phyloP scores from a whole-genome alignment of 345 rosid genomes.

The Heritiera fomes region DNA sequence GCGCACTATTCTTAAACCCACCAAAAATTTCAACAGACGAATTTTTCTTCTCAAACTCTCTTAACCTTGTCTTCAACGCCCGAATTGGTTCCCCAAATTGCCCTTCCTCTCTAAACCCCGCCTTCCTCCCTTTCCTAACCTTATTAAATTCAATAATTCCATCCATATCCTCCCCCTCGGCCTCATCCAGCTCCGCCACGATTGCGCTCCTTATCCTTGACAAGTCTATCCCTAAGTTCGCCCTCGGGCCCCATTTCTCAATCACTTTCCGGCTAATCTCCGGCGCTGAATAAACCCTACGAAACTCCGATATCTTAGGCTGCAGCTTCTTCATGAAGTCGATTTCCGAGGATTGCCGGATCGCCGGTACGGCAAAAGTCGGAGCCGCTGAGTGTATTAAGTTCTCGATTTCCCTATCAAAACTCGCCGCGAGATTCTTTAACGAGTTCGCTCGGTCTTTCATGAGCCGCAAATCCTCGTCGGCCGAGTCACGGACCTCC shows the following conservation, averaged over 20 bases:
- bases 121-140: constrained; percentile 49
- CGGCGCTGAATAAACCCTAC: constrained; percentile 91
- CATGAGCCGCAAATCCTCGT: constrained; percentile 87
- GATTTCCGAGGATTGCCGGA: constrained; percentile 56
- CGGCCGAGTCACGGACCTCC: constrained; percentile 90
- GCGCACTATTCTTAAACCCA: constrained; percentile 69
- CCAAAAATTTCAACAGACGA: constrained; percentile 56
- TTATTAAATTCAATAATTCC: constrained; percentile 50
- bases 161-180: constrained; percentile 31
- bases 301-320: constrained; percentile 87
- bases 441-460: constrained; percentile 81
- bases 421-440: constrained; percentile 77
- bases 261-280: constrained; percentile 80
- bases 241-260: constrained; percentile 81
- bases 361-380: constrained; percentile 52
- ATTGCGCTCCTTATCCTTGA: constrained; percentile 81
- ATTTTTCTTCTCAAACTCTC: constrained; percentile 79
- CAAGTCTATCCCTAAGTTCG: constrained; percentile 71
- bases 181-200: constrained; percentile 56
- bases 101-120: constrained; percentile 52
- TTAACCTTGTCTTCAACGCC: constrained; percentile 62
- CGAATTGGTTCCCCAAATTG: constrained; percentile 66
- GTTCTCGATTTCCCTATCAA: constrained; percentile 87
- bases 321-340: constrained; percentile 83
- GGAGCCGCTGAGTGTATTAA: constrained; percentile 69